A percentile compares a stretch with the other conserved stretches of the same genome.
Conservation (phyloP, 768 basidiomycete genomes). For the Kwoniella shandongensis region DNA sequence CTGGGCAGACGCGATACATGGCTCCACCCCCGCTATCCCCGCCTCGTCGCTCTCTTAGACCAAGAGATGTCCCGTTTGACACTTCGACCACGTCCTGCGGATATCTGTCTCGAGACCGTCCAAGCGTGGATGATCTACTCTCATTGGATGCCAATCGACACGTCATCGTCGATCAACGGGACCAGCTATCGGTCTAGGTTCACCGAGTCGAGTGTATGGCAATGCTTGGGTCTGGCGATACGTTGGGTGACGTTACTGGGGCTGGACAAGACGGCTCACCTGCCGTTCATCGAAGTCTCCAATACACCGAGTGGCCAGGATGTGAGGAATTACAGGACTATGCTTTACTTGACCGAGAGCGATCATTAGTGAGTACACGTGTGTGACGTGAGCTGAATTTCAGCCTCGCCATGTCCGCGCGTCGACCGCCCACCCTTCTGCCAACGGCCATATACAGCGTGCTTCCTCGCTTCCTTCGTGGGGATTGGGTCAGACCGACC, state of each 20-base stretch:
- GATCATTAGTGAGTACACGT: slow-evolving; percentile 21
- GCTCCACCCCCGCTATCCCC: slow-evolving; percentile 21
- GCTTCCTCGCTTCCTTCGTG: slow-evolving; percentile 8
- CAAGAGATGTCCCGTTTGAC: slow-evolving; percentile 16
- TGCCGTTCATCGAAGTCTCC: slow-evolving; percentile 3
- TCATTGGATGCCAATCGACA: slow-evolving; percentile 28
- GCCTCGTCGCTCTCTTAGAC: slow-evolving; percentile 14
- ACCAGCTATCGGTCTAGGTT: slow-evolving; percentile 14
- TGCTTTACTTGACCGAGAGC: slow-evolving; percentile 25
- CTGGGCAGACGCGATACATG: slow-evolving; percentile 10
- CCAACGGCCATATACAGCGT: not conserved
- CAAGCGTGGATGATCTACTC: slow-evolving; percentile 24
- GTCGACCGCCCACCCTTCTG: slow-evolving; percentile 7
- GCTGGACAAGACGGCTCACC: slow-evolving; percentile 14
- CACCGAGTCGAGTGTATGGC: slow-evolving; percentile 19
- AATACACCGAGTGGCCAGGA: not conserved
- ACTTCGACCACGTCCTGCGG: slow-evolving; percentile 15
- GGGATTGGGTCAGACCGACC: slow-evolving; percentile 8
- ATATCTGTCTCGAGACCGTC: slow-evolving; percentile 18
- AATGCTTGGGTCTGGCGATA: slow-evolving; percentile 23
- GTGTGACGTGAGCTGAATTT: not conserved
- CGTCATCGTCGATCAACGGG: not conserved
- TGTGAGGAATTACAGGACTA: slow-evolving; percentile 8
- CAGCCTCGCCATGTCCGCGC: slow-evolving; percentile 19
- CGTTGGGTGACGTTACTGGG: slow-evolving; percentile 19